phyloP scores from a whole-genome alignment of 1,284 basidiomycete genomes.

The Ustilago esculenta region DNA sequence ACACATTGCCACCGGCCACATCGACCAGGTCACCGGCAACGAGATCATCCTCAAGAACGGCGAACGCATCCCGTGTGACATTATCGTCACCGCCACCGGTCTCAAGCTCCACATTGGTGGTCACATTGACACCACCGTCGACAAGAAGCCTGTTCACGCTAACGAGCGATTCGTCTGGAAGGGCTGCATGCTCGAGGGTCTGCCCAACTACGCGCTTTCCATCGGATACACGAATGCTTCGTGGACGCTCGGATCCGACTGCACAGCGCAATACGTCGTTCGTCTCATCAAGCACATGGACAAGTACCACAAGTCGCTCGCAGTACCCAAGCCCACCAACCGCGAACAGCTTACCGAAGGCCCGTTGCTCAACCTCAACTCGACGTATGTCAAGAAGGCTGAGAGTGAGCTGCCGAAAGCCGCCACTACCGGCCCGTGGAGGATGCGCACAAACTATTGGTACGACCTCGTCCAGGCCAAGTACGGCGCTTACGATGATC shows the following conservation, averaged over 20 bases:
- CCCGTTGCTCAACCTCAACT: slow-evolving; percentile 60
- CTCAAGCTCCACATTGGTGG: slow-evolving; percentile 62
- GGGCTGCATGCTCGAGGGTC: slow-evolving; percentile 62
- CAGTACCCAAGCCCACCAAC: slow-evolving; percentile 22
- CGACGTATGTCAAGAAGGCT: slow-evolving; percentile 63
- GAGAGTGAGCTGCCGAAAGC: slow-evolving; percentile 56
- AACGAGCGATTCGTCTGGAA: slow-evolving; percentile 58
- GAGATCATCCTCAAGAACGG: slow-evolving; percentile 60
- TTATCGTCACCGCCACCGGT: slow-evolving; percentile 66
- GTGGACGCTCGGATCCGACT: slow-evolving; percentile 65
- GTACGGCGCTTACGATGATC: slow-evolving; percentile 39
- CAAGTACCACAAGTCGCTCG: slow-evolving; percentile 43
- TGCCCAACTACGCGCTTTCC: slow-evolving; percentile 59
- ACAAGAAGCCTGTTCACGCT: slow-evolving; percentile 47
- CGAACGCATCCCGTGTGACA: slow-evolving; percentile 59
- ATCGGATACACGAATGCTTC: slow-evolving; percentile 66
- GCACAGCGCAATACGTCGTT: slow-evolving; percentile 56
- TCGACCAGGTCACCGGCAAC: slow-evolving; percentile 56
- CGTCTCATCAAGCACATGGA: slow-evolving; percentile 56
- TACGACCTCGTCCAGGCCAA: slow-evolving; percentile 53
- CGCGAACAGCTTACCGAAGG: slow-evolving; percentile 22
- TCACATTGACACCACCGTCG: slow-evolving; percentile 49
- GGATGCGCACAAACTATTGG: slow-evolving; percentile 54
- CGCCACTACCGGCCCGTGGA: slow-evolving; percentile 53
- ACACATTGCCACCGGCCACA: slow-evolving; percentile 64